Evolutionary conservation across 1,284 basidiomycete genomes (phyloP), one percentile per base, ranked within the genome.

Genomic region (Sporisorium sorghi): DNA sequence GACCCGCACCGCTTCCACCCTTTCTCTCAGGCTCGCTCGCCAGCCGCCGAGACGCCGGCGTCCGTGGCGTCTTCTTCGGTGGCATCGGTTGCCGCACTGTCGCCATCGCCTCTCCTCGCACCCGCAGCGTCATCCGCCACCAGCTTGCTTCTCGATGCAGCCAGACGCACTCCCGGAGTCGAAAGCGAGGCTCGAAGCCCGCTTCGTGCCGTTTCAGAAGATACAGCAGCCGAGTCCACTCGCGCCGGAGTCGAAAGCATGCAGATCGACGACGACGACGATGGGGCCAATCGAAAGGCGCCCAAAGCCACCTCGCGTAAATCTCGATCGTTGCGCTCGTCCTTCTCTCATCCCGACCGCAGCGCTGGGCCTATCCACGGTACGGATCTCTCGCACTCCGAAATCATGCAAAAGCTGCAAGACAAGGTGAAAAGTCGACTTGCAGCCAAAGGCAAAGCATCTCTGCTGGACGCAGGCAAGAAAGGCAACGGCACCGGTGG

Each of bases 371-470:
- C 57, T 1, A 47, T 66, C 21, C 30, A 50, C 5, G 59, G 52
- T 26, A 67, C 70, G 7, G 64, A 68, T 17, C 56, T 73, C 19
- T 65, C 71, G 5, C 71, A 65, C 32, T 65, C 61, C 7, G 59
- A 69, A 52, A 74, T 74, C 58, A 74, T 74, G 72, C 62, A 69
- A 35, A 57, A 52, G 54, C 56, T 74, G 8, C 66, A 74, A 40
- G 35, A 69, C 33, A 69, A 69, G 46, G 72, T 69, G 42, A 69
- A 69, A 50, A 58, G 66, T 42, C 44, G 72, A 23, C 62, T 74
- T 5, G 72, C 51, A 19, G 72, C 72, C 37, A 74, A 69, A 46
- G 61, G 57, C 23, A 60, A 58, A 42, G 57, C 52, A 8, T 35
- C 42, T 15, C 26, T 28, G 14, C 12, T 46, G 9, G 24, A 32